Conservation (phyloP, 768 basidiomycete genomes). For the Suillus ampliporus region DNA sequence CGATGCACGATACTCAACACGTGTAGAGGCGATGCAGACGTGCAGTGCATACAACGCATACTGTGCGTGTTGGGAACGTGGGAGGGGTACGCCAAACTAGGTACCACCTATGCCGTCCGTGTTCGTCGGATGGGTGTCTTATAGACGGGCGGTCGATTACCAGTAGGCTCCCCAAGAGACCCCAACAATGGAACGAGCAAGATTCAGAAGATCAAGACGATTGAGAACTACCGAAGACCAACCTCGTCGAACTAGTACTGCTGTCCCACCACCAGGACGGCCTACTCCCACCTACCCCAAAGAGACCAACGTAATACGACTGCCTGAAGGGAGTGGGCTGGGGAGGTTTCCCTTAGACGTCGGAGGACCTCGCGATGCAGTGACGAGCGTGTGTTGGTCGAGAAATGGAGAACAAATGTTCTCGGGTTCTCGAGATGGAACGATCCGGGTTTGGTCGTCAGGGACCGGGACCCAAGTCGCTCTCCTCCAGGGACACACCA, state of each 20-base stretch:
- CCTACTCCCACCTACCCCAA: slow-evolving; percentile 8
- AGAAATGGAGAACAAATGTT: slow-evolving; percentile 26
- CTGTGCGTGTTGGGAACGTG: slow-evolving; percentile 5
- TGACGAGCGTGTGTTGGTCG: slow-evolving; percentile 10
- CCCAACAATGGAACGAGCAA: slow-evolving; percentile 9
- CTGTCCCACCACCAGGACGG: slow-evolving; percentile 3
- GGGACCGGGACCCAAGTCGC: slow-evolving; percentile 22
- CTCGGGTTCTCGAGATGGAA: slow-evolving; percentile 38
- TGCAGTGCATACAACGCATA: slow-evolving; percentile 3
- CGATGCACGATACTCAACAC: neutral
- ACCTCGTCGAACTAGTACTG: slow-evolving; percentile 1
- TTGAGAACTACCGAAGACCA: slow-evolving; percentile 5
- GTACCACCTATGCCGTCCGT: neutral
- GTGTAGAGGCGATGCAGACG: neutral
- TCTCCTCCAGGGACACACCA: slow-evolving; percentile 27
- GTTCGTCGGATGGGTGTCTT: neutral
- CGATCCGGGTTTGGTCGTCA: slow-evolving; percentile 38
- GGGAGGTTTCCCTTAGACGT: slow-evolving; percentile 90
- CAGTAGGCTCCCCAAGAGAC: neutral
- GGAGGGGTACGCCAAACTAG: slow-evolving; percentile 8
- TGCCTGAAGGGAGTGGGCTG: slow-evolving; percentile 97
- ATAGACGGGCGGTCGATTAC: slow-evolving; percentile 1
- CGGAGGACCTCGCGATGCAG: slow-evolving; percentile 4
- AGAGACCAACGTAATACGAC: slow-evolving; percentile 36
- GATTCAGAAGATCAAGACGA: slow-evolving; percentile 8